Percentiles rank a stretch among this genome's conserved stretches.
Conservation (phyloP, 306 rosid species). For the Pachyrhizus erosus region DNA sequence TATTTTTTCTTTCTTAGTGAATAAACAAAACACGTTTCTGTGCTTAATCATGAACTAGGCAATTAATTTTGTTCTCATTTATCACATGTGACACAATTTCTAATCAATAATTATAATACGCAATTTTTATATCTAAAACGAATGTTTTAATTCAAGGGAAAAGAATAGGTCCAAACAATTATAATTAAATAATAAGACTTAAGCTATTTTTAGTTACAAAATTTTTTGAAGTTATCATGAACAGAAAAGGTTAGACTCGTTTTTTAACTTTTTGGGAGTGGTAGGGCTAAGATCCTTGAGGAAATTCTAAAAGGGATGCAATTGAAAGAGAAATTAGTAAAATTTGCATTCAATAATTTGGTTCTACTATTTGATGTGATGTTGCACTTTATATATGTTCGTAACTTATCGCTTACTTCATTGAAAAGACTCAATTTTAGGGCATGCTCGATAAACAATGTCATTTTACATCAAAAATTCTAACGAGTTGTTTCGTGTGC, state of each 20-base stretch:
- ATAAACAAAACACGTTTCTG: background rate
- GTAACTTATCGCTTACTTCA: background rate
- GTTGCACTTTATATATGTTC: conserved; percentile 5
- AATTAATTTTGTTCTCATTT: background rate
- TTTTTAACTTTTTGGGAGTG: conserved; percentile 2
- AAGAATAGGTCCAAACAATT: background rate
- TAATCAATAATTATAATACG: background rate
- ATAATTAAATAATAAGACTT: background rate
- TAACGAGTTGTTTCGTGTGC: background rate
- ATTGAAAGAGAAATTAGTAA: background rate
- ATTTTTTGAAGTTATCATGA: background rate
- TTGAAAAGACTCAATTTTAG: background rate
- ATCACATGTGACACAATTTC: background rate
- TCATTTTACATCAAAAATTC: background rate
- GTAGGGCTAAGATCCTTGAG: background rate
- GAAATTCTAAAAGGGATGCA: conserved; percentile 16
- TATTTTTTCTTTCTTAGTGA: background rate
- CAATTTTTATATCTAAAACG: background rate
- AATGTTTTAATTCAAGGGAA: background rate
- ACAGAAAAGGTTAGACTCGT: background rate
- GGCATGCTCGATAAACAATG: background rate
- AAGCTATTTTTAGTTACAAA: background rate
- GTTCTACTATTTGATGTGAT: background rate
- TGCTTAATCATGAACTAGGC: background rate
- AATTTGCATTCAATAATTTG: background rate